phyloP scores from a whole-genome alignment of 352 stramenopile genomes.

The Globisporangium nagaii region DNA sequence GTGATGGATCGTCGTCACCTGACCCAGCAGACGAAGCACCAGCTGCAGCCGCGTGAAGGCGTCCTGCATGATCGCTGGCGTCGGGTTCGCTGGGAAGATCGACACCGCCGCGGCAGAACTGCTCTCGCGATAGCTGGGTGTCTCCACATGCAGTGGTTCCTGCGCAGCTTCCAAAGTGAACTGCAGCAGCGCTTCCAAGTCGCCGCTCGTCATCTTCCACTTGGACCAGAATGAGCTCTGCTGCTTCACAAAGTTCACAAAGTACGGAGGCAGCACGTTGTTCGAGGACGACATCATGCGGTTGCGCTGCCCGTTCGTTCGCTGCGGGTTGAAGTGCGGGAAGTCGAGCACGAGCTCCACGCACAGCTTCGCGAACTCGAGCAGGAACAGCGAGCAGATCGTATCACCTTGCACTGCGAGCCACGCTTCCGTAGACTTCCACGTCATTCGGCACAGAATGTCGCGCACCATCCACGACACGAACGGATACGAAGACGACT shows the following conservation, averaged over 20 bases:
- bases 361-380: conserved; percentile 71
- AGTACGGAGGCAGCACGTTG: conserved; percentile 76
- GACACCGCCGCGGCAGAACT: background rate
- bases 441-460: conserved; percentile 73
- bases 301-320: conserved; percentile 18
- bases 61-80: conserved; percentile 65
- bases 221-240: conserved; percentile 63
- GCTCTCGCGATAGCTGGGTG: background rate
- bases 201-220: conserved; percentile 57
- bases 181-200: conserved; percentile 53
- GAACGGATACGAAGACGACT: conserved; percentile 64
- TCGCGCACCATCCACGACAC: conserved; percentile 84
- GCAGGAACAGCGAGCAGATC: conserved; percentile 58
- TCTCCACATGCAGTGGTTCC: conserved; percentile 35
- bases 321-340: conserved; percentile 57
- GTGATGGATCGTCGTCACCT: conserved; percentile 70
- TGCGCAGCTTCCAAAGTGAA: conserved; percentile 54
- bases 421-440: conserved; percentile 73
- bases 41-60: conserved; percentile 69
- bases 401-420: conserved; percentile 44
- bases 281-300: conserved; percentile 36
- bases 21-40: conserved; percentile 45
- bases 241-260: conserved; percentile 86
- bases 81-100: conserved; percentile 38
- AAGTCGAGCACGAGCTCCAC: conserved; percentile 73